Conservation (phyloP, 371 early-diverging fungal genomes). For the Blakeslea trispora region DNA sequence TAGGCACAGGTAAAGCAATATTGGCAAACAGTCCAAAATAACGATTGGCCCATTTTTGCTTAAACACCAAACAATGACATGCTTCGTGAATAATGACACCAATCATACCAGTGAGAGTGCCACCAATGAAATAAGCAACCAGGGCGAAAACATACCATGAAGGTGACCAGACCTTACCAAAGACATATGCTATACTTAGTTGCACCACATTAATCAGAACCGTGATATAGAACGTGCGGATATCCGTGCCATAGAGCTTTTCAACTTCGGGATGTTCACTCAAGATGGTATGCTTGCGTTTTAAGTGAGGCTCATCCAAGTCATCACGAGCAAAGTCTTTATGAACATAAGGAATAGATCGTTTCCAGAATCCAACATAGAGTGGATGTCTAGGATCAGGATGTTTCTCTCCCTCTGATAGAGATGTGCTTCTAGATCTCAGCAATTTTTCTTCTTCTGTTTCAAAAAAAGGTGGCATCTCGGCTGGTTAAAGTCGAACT, state of each 20-base stretch:
- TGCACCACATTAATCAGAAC: conserved; percentile 70
- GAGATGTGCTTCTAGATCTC: conserved; percentile 1
- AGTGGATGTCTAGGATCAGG: conserved; percentile 79
- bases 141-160: conserved; percentile 63
- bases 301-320: conserved; percentile 94
- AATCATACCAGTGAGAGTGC: conserved; percentile 74
- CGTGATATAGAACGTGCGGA: conserved; percentile 75
- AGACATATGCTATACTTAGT: conserved; percentile 75
- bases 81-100: conserved; percentile 92
- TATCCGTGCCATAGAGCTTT: conserved; percentile 83
- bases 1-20: conserved; percentile 81
- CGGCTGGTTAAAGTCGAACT: not conserved
- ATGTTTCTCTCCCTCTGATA: conserved; percentile 23
- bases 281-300: conserved; percentile 87
- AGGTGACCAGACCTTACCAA: conserved; percentile 64
- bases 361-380: conserved; percentile 84
- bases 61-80: conserved; percentile 80
- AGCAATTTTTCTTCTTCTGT: conserved; percentile 18
- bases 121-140: conserved; percentile 82
- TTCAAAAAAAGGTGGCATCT: conserved; percentile 20
- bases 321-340: conserved; percentile 82
- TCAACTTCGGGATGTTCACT: conserved; percentile 88
- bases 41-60: conserved; percentile 74
- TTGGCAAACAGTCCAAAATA: conserved; percentile 84
- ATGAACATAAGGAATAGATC: conserved; percentile 76